A percentile compares a stretch with the other conserved stretches of the same genome.
Conservation (phyloP, 257 asterid genomes). For the Penstemon newberryi region DNA sequence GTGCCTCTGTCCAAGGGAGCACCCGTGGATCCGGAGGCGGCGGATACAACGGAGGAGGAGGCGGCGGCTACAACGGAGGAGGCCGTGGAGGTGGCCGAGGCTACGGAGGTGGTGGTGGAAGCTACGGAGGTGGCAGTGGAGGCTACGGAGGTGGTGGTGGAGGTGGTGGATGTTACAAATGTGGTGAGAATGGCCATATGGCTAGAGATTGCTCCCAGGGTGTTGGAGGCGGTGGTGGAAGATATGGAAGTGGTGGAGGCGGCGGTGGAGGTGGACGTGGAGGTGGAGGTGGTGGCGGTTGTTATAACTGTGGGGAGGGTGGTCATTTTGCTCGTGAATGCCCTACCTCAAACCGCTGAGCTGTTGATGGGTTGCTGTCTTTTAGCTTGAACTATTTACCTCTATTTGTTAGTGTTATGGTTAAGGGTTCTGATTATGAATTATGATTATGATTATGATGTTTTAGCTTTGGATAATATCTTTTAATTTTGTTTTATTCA, state of each 20-base stretch:
- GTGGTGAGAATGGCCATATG: conserved; percentile 25
- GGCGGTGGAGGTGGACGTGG: conserved; percentile 30
- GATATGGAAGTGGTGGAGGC: conserved; percentile 25
- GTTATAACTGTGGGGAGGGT: conserved; percentile 39
- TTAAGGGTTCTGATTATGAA: too few relatives aligned
- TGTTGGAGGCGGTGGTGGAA: conserved; percentile 36
- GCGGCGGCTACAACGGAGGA: conserved; percentile 32
- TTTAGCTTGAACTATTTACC: not conserved
- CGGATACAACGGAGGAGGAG: conserved; percentile 32
- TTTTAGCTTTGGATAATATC: too few relatives aligned
- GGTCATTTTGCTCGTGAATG: conserved; percentile 46
- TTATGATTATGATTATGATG: too few relatives aligned
- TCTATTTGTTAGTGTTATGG: too few relatives aligned
- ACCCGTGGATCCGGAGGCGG: conserved; percentile 38
- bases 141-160: conserved; percentile 27
- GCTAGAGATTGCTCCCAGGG: conserved; percentile 20
- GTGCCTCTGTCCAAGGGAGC: conserved; percentile 54
- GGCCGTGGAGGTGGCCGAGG: conserved; percentile 33
- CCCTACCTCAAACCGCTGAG: conserved; percentile 42
- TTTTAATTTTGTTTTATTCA: not conserved
- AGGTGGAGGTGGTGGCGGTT: conserved; percentile 38
- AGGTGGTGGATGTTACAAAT: conserved; percentile 26
- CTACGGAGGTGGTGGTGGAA: conserved; percentile 28
- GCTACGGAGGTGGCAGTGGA: conserved; percentile 34
- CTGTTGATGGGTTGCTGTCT: not conserved